Percentiles rank a stretch among this genome's conserved stretches.
These are phyloP conservation scores for Aspergillus kassunensis DNA, from an alignment of 495 filamentous ascomycete species.

Conservation along the genomic window DNA sequence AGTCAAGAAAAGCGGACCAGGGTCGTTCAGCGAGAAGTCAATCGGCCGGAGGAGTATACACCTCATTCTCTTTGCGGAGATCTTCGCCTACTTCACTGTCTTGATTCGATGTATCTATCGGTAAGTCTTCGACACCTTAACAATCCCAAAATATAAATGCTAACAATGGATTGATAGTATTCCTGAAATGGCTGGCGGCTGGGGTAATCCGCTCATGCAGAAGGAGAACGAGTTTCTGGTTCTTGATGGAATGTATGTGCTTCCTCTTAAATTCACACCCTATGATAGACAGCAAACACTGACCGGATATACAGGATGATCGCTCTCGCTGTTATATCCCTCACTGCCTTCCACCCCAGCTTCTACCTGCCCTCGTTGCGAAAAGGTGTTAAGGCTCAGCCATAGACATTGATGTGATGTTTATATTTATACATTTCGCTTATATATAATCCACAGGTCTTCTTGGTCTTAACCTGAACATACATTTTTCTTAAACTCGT, in stretches of 20 bases:
- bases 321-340: slow-evolving; percentile 36
- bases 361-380: slow-evolving; percentile 44
- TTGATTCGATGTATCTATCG: slow-evolving; percentile 66
- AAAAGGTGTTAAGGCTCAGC: slow-evolving; percentile 25
- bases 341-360: slow-evolving; percentile 50
- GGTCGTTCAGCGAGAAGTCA: slow-evolving; percentile 22
- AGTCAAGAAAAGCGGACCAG: slow-evolving; percentile 33
- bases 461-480: too few species aligned
- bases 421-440: not conserved
- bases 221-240: slow-evolving; percentile 60
- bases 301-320: slow-evolving; percentile 40
- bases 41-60: slow-evolving; percentile 38
- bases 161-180: slow-evolving; percentile 14
- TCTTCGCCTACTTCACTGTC: slow-evolving; percentile 56
- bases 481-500: too few species aligned
- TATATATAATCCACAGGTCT: too few species aligned
- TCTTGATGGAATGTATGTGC: slow-evolving; percentile 53
- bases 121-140: too few species aligned
- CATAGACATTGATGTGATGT: not conserved
- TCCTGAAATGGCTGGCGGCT: slow-evolving; percentile 58
- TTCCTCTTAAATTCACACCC: not conserved
- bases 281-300: not conserved
- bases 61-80: slow-evolving; percentile 47
- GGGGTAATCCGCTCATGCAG: slow-evolving; percentile 64
- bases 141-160: not conserved